Conservation (phyloP, 2,329 filamentous ascomycete genomes). For the Talaromyces verruculosus region DNA sequence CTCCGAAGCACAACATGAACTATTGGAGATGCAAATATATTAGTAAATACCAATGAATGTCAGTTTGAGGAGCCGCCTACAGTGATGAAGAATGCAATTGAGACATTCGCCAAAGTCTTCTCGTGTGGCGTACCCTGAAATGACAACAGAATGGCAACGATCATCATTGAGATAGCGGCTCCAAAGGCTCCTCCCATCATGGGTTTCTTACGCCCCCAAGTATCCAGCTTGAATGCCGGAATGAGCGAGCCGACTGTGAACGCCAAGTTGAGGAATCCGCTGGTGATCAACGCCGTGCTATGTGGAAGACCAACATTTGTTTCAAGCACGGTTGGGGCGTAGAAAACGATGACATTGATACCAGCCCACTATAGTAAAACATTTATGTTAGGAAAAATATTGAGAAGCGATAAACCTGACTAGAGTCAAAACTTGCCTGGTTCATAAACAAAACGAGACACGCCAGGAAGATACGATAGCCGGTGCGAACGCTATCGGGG, state of each 20-base stretch:
- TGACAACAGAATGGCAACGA: constrained; percentile 44
- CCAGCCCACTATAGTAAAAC: constrained; percentile 27
- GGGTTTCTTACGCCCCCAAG: constrained; percentile 39
- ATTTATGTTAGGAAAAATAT: too few relatives aligned
- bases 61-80: constrained; percentile 20
- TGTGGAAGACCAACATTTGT: constrained; percentile 48
- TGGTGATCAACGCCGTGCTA: constrained; percentile 37
- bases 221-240: constrained; percentile 50
- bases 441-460: constrained; percentile 49
- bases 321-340: constrained; percentile 40
- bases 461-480: constrained; percentile 49
- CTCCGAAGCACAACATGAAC: constrained; percentile 47
- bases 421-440: constrained; percentile 39
- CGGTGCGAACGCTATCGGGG: constrained; percentile 45
- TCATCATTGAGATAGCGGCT: constrained; percentile 39
- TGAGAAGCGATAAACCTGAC: too few relatives aligned
- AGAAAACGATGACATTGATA: constrained; percentile 50
- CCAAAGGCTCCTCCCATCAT: constrained; percentile 40
- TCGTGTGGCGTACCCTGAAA: constrained; percentile 42
- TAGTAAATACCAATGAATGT: neutral
- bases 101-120: constrained; percentile 46
- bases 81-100: constrained; percentile 53
- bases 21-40: constrained; percentile 10
- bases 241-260: constrained; percentile 42
- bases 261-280: constrained; percentile 33